Evolutionary conservation across 179 eudicot genomes (phyloP), one percentile per base, ranked within the genome.

Genomic region (Beta macrorhiza): DNA sequence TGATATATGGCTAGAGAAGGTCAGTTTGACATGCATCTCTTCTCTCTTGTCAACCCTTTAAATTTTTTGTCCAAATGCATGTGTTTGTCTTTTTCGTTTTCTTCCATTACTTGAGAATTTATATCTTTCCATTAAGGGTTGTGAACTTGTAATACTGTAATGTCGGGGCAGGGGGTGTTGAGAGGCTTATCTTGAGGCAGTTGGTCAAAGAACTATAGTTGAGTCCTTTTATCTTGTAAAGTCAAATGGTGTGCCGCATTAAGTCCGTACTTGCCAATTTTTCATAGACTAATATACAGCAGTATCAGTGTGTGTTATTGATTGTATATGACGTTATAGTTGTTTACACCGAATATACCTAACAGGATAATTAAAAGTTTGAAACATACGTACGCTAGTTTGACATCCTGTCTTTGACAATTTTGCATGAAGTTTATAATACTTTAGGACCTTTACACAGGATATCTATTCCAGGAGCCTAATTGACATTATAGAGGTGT

Each of bases 1-100:
- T 86, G 99, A 96, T 73, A 80, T 90, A 72, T 96, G 99, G 99
- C 91, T 96, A 74, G 99, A 96, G 82, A 94, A 96, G 97, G 99
- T 96, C 70, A 87, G 86, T 84, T 58, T 65, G 80, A 16, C 44
- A 37, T 32, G 64, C 49, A 78, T 9, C 1, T 4, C 51, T 55
- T 55, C 0, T 55, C 7, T 42, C 47, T 7, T 53, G 22, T 37
- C 9, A 49, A 49, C 53, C 53, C 42, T 2, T 25, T 1, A 29
- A 29, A 13, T 29, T 16, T 72, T n/a, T 12, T n/a, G 68, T 81
- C 55, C 63, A 76, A 61, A 25, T 70, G 74, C 7, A 3, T 72
- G 32, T 72, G 29, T 20, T 45, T 68, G 10, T 72, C 20, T 4
- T 29, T 29, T 29, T 10, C 19, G 19, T 19, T 71, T 19, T 22